These are phyloP conservation scores for Cinnamomum micranthum DNA, from an alignment of 164 flowering plant genomes.

Conservation along the genomic window DNA sequence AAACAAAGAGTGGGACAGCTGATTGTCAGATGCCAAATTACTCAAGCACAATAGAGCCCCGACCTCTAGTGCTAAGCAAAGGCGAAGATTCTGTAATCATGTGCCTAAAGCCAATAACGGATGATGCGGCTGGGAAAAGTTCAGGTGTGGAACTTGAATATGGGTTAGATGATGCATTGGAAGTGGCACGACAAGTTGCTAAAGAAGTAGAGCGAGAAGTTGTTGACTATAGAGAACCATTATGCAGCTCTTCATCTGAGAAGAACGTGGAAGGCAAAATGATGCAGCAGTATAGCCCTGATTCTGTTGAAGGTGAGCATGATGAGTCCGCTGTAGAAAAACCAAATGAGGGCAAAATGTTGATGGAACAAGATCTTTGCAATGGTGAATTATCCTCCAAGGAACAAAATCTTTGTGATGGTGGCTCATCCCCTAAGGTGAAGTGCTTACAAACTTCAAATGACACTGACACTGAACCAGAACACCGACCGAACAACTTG, in stretches of 20 bases:
- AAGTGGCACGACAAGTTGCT: constrained; percentile 79
- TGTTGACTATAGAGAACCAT: constrained; percentile 45
- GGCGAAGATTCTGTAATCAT: constrained; percentile 20
- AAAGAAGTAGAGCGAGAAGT: constrained; percentile 72
- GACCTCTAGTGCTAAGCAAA: constrained; percentile 16
- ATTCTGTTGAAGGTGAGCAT: constrained; percentile 40
- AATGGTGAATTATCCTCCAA: constrained; percentile 28
- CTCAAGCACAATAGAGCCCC: constrained; percentile 5
- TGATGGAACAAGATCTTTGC: constrained; percentile 20
- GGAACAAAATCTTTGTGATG: constrained; percentile 27
- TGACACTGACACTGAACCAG: constrained; percentile 21
- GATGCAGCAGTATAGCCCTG: constrained; percentile 46
- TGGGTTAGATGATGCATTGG: constrained; percentile 76
- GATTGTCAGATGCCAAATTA: constrained; percentile 13
- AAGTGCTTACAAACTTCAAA: constrained; percentile 23
- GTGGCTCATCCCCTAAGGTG: constrained; percentile 22
- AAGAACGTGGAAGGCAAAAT: constrained; percentile 37
- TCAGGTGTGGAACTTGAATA: constrained; percentile 60
- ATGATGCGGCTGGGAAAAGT: constrained; percentile 19
- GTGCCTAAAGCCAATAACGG: constrained; percentile 20
- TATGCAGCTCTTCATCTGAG: constrained; percentile 57
- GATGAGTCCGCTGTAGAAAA: constrained; percentile 21
- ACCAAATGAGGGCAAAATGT: constrained; percentile 21
- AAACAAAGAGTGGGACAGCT: constrained; percentile 20
- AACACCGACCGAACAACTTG: constrained; percentile 24